phyloP scores from a whole-genome alignment of 192 early-diverging fungal genomes.

The Podila minutissima region DNA sequence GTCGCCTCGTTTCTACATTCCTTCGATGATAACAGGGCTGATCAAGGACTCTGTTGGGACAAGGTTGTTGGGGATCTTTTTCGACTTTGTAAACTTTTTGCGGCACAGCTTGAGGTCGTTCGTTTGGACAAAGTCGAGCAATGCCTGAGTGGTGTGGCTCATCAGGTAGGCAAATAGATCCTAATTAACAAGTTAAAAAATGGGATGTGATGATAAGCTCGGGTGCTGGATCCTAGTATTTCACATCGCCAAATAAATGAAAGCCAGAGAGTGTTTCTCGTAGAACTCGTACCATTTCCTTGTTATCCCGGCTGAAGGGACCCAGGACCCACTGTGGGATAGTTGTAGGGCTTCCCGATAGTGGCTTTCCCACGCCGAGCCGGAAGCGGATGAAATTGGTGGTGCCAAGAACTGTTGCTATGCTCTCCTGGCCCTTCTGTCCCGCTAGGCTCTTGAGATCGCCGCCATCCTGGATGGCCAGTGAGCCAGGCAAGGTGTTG shows the following conservation, averaged over 20 bases:
- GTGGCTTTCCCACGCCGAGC: slow-evolving; percentile 65
- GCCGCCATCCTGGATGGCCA: slow-evolving; percentile 65
- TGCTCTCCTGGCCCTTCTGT: slow-evolving; percentile 65
- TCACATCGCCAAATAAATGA: neutral
- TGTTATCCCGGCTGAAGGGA: slow-evolving; percentile 55
- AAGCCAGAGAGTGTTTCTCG: neutral
- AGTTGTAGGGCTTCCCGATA: slow-evolving; percentile 32
- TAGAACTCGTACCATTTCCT: slow-evolving; percentile 61
- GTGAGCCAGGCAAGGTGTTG: slow-evolving; percentile 63
- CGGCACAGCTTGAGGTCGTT: slow-evolving; percentile 63
- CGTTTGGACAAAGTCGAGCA: slow-evolving; percentile 62
- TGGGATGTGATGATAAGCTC: neutral
- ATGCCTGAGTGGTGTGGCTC: slow-evolving; percentile 59
- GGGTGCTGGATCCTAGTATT: neutral
- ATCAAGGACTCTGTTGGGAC: slow-evolving; percentile 45
- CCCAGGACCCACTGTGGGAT: slow-evolving; percentile 61
- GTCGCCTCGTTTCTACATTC: slow-evolving; percentile 9
- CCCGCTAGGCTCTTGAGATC: slow-evolving; percentile 57
- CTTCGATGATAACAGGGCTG: slow-evolving; percentile 47
- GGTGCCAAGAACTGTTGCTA: slow-evolving; percentile 53
- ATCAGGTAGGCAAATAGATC: slow-evolving; percentile 65
- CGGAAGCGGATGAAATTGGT: slow-evolving; percentile 63
- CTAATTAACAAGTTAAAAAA: slow-evolving; percentile 15
- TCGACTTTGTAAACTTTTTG: slow-evolving; percentile 64
- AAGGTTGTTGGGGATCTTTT: slow-evolving; percentile 64